Conservation (phyloP, 1,284 basidiomycete genomes). For the Abortiporus biennis region DNA sequence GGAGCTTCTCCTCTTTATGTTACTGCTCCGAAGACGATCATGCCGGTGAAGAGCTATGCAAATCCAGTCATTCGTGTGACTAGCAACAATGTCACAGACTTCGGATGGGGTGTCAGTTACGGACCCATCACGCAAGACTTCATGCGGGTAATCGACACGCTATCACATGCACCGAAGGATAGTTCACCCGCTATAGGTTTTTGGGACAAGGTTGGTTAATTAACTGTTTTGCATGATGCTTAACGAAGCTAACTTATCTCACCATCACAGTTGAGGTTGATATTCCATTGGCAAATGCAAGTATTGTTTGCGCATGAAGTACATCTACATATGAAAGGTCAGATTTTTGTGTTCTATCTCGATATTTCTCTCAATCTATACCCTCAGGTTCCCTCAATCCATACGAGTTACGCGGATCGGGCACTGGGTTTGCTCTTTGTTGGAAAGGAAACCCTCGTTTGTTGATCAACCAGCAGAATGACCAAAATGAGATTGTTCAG, state of each 20-base stretch:
- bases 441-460: conserved; percentile 80
- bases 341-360: conserved; percentile 11
- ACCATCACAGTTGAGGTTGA: conserved; percentile 59
- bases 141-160: conserved; percentile 76
- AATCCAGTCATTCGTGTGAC: conserved; percentile 66
- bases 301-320: conserved; percentile 73
- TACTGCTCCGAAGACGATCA: conserved; percentile 84
- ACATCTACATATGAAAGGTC: conserved; percentile 83
- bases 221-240: neutral
- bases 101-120: conserved; percentile 91
- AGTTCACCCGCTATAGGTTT: conserved; percentile 87
- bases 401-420: conserved; percentile 66
- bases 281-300: conserved; percentile 81
- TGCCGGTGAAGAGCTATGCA: conserved; percentile 94
- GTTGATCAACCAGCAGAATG: conserved; percentile 70
- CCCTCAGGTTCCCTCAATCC: conserved; percentile 80
- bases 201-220: conserved; percentile 77
- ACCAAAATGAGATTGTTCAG: conserved; percentile 79
- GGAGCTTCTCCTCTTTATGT: conserved; percentile 58
- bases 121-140: conserved; percentile 86
- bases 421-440: conserved; percentile 86
- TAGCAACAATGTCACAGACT: conserved; percentile 63
- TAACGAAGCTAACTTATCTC: neutral
- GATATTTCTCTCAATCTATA: conserved; percentile 14
- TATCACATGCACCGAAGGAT: conserved; percentile 80